Conservation (phyloP, 2,329 filamentous ascomycete genomes). For the Chrysoporthe deuterocubensis region DNA sequence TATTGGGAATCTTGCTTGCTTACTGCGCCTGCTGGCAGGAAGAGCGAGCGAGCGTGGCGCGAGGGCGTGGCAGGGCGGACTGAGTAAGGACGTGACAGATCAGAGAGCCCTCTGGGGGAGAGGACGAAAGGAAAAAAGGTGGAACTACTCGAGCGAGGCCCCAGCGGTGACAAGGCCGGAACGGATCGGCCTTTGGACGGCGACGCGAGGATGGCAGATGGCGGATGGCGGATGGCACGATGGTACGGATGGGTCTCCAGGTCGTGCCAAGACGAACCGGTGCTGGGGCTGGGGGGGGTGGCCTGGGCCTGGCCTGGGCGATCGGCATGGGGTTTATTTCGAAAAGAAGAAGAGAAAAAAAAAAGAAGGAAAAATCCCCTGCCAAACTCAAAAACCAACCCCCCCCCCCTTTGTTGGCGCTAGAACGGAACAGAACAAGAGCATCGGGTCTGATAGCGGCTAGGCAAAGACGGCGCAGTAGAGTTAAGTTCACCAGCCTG, state of each 20-base stretch:
- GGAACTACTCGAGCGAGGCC: not conserved
- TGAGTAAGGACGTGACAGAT: not conserved
- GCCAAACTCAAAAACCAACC: not conserved
- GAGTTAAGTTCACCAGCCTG: no score
- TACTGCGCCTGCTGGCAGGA: not conserved
- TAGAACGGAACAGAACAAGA: not conserved
- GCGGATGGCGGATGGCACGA: conserved; percentile 1
- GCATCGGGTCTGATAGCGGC: not conserved
- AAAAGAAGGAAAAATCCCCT: not conserved
- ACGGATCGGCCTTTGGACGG: not conserved
- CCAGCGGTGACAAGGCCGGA: not conserved
- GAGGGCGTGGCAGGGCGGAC: not conserved
- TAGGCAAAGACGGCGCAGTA: no score
- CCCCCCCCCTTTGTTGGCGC: not conserved
- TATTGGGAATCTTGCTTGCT: not conserved
- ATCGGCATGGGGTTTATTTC: not conserved
- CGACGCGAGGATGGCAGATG: not conserved
- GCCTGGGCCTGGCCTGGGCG: not conserved
- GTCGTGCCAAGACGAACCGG: not conserved
- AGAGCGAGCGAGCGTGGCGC: not conserved
- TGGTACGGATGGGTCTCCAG: not conserved
- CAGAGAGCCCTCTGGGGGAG: not conserved
- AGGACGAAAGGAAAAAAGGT: not conserved
- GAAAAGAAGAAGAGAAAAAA: not conserved
- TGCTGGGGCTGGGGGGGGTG: not conserved